Evolutionary conservation across 1,139 yeast genomes (phyloP), one percentile per base, ranked within the genome.

Genomic region (Hemisphaericaspora xylofermentans): DNA sequence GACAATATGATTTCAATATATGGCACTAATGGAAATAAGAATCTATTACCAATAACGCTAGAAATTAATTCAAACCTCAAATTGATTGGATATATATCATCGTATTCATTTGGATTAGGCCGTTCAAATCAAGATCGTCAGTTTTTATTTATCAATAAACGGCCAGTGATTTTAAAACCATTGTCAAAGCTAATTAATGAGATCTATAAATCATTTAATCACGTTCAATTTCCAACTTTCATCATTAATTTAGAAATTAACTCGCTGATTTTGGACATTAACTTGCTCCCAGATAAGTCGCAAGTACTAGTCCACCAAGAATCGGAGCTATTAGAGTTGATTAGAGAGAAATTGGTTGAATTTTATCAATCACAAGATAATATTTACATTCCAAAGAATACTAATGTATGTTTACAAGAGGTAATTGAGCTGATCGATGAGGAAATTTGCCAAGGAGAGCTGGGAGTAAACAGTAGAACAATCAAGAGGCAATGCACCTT

Each of bases 201-300:
- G 41, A 74, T 78, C 1, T 93, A 88, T 62, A 80, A 78, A 47
- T 69, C 71, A 30, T 88, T 76, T 59, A 91, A 88, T 52, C 76
- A 80, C 50, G 70, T 82, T 4, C 96, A 89, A 54, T 73, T 58
- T 41, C 98, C 98, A 0, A 77, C 80, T n/a, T 71, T 86, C 39
- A 66, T 89, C 1, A 54, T 88, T 2, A 74, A 94, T 58, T 51
- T 93, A 27, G 55, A 57, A 8, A 59, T 88, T 10, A 72, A 75
- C 34, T 71, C 84, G 0, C 54, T 60, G 17, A 65, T 70, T 17
- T 60, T 87, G 28, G 99, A 93, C 63, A 74, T 93, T 15, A 93
- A 93, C 60, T 84, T 94, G 1, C 82, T 96, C 0, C 98, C 98
- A 0, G 97, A 93, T 57, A 93, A 93, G 57, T 68, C 94, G 36